Conservation (phyloP, 306 rosid species). For the Hylodesmum podocarpum region DNA sequence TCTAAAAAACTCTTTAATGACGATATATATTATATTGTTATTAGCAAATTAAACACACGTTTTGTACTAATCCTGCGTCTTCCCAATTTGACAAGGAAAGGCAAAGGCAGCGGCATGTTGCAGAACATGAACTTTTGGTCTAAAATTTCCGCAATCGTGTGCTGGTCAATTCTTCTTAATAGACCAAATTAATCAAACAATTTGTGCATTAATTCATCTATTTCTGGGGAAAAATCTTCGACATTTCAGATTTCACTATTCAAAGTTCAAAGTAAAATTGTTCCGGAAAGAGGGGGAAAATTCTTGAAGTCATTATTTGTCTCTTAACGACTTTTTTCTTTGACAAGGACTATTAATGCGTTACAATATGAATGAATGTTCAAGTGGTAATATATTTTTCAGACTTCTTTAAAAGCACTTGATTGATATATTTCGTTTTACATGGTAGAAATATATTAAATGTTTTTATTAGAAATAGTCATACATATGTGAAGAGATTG, state of each 20-base stretch:
- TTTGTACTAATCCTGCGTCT: conserved; percentile 6
- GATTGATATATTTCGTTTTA: too few relatives aligned
- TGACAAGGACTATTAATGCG: too few relatives aligned
- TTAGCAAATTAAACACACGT: conserved; percentile 4
- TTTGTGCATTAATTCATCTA: background rate
- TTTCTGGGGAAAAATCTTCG: background rate
- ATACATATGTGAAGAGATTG: too few relatives aligned
- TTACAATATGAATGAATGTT: background rate
- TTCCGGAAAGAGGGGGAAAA: background rate
- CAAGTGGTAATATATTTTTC: too few relatives aligned
- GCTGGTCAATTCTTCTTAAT: conserved; percentile 24
- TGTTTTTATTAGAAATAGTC: too few relatives aligned
- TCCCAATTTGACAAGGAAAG: conserved; percentile 3
- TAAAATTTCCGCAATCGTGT: conserved; percentile 33
- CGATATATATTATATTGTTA: background rate
- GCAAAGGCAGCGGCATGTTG: background rate
- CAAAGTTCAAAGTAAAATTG: background rate
- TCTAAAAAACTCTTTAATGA: background rate
- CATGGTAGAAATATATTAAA: too few relatives aligned
- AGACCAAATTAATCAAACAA: conserved; percentile 1
- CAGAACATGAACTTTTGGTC: background rate
- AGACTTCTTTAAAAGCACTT: background rate
- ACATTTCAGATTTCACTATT: background rate
- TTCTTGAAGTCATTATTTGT: background rate
- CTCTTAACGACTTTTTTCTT: too few relatives aligned